These are phyloP conservation scores for Arabidopsis arenosa DNA, from an alignment of 345 rosid genomes.

Conservation along the genomic window DNA sequence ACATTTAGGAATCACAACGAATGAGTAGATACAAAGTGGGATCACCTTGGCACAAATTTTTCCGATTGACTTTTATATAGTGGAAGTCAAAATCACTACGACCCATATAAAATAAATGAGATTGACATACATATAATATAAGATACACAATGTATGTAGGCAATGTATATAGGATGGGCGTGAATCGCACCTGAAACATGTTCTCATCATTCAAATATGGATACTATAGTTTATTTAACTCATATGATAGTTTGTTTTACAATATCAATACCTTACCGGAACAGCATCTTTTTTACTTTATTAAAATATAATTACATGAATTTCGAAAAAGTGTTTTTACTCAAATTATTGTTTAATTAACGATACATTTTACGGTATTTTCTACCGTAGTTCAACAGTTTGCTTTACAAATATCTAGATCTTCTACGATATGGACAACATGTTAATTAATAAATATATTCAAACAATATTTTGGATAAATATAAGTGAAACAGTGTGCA, in stretches of 20 bases:
- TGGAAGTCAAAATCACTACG: slow-evolving; percentile 27
- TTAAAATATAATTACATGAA: too few relatives aligned
- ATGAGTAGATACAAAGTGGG: background rate
- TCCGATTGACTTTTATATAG: slow-evolving; percentile 9
- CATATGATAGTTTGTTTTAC: background rate
- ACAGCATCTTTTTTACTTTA: background rate
- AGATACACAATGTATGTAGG: background rate
- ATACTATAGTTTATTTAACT: background rate
- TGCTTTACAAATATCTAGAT: background rate
- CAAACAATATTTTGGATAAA: background rate
- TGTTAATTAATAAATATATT: background rate
- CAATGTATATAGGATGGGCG: background rate
- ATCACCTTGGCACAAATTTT: background rate
- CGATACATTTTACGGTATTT: too few relatives aligned
- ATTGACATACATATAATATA: background rate
- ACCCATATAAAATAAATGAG: background rate
- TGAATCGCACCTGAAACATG: slow-evolving; percentile 3
- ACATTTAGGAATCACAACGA: slow-evolving; percentile 19
- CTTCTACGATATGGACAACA: background rate
- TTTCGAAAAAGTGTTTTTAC: too few relatives aligned
- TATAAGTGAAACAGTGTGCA: slow-evolving; percentile 11
- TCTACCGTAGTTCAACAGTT: background rate
- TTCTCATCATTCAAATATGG: background rate
- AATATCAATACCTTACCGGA: background rate
- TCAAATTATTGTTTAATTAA: too few relatives aligned